Evolutionary conservation across 2,329 filamentous ascomycete species (phyloP), one percentile per base, ranked within the genome.

Genomic region (Mycogone perniciosa): DNA sequence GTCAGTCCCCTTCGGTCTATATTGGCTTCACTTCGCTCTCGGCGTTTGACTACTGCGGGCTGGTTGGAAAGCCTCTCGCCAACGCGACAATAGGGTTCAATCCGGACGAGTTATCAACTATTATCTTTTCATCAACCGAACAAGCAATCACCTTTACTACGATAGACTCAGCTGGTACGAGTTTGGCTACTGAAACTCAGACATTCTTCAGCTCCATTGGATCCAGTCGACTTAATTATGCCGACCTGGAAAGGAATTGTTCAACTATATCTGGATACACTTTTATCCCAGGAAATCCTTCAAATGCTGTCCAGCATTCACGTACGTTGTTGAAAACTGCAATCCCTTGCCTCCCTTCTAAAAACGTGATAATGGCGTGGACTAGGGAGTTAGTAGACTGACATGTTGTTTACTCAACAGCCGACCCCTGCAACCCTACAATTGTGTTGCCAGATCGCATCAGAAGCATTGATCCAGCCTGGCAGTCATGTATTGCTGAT

Each of bases 391-490:
- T 13, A 26, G 4, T 26, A 40, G 29, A 13, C 37, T 53, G 5
- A 51, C 34, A 3, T 46, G 34, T 6, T 8, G 13, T 26, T 30
- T 7, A 5, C 31, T 31, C 40, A 6, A 38, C n/a, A 54, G 52
- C 52, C 26, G 52, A 54, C 31, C 49, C 52, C 37, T 54, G 52
- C 44, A 49, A 54, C 13, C 52, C 52, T 5, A 54, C 52, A 4
- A 54, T 54, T 33, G 49, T 54, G 8, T 38, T 54, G 38, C 52
- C 52, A 7, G 49, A 51, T 38, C 10, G 26, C 10, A 27, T 54
- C 5, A 43, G 44, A 7, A 52, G 49, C 11, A 31, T 54, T 7
- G 44, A 54, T 13, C 52, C 52, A 13, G 52, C 33, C 7, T 54
- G 52, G 52, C 34, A 34, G 20, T 48, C 49, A 9, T 54, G 52